Conservation (phyloP, 768 basidiomycete species). For the Mycena amicta region DNA sequence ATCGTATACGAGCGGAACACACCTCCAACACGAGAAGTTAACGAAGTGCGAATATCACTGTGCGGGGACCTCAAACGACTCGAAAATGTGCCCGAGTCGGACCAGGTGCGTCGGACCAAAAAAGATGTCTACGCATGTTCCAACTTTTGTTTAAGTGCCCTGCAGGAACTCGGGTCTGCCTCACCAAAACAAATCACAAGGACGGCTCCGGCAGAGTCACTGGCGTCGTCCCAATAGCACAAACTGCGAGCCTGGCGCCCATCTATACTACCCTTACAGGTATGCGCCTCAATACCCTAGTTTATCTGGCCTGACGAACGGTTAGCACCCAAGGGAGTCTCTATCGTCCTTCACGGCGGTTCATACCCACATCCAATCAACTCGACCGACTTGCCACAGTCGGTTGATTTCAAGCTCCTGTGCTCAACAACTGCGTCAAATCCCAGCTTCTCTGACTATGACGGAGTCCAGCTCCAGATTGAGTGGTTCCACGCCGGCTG, state of each 20-base stretch:
- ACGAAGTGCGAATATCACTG: slow-evolving; percentile 66
- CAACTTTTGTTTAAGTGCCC: slow-evolving; percentile 53
- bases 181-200: slow-evolving; percentile 69
- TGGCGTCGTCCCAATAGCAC: slow-evolving; percentile 76
- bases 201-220: slow-evolving; percentile 54
- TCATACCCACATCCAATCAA: slow-evolving; percentile 58
- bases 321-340: slow-evolving; percentile 50
- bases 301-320: slow-evolving; percentile 12
- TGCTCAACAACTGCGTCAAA: slow-evolving; percentile 48
- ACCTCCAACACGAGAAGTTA: slow-evolving; percentile 65
- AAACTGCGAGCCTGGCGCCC: slow-evolving; percentile 37
- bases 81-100: slow-evolving; percentile 50
- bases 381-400: slow-evolving; percentile 51
- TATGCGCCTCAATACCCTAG: neutral
- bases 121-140: slow-evolving; percentile 9
- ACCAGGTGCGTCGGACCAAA: slow-evolving; percentile 79
- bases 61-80: slow-evolving; percentile 58
- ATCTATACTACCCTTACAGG: slow-evolving; percentile 19
- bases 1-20: slow-evolving; percentile 53
- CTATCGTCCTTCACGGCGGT: slow-evolving; percentile 58
- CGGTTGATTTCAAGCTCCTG: slow-evolving; percentile 59
- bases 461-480: slow-evolving; percentile 53
- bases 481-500: slow-evolving; percentile 67
- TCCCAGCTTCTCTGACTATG: slow-evolving; percentile 62
- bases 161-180: slow-evolving; percentile 70